Percentiles rank a stretch among this genome's conserved stretches.
Conservation (phyloP, 768 basidiomycete genomes). For the Austroboletus eburneus region DNA sequence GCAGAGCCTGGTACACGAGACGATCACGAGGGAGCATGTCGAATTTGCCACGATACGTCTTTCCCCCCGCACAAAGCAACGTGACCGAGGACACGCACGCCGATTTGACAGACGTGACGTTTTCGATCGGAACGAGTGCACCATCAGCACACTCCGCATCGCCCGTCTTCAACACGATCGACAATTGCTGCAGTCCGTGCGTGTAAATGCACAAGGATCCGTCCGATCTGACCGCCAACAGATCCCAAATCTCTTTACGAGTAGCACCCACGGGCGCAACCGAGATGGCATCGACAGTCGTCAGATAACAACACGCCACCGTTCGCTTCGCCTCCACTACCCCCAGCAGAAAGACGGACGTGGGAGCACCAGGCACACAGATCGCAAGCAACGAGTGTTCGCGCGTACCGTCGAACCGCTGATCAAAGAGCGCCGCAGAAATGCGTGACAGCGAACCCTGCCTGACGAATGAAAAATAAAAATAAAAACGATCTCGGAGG, state of each 20-base stretch:
- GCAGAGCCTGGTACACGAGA: conserved; percentile 57
- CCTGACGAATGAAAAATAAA: too few relatives aligned
- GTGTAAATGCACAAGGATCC: conserved; percentile 55
- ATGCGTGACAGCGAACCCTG: conserved; percentile 30
- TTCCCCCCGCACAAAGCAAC: conserved; percentile 50
- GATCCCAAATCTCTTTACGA: conserved; percentile 60
- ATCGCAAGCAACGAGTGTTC: conserved; percentile 53
- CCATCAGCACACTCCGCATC: conserved; percentile 4
- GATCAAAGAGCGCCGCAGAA: conserved; percentile 59
- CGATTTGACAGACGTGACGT: conserved; percentile 45
- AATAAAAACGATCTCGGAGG: conserved; percentile 1
- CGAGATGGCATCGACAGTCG: conserved; percentile 44
- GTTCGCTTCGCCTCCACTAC: conserved; percentile 37
- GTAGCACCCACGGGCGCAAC: conserved; percentile 59
- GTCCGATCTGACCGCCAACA: conserved; percentile 60
- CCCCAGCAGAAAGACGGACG: conserved; percentile 46
- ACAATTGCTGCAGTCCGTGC: conserved; percentile 50
- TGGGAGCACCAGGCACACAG: conserved; percentile 46
- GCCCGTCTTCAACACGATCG: conserved; percentile 30
- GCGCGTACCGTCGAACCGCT: conserved; percentile 53
- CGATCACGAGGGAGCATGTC: conserved; percentile 52
- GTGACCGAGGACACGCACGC: conserved; percentile 49
- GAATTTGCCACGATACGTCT: conserved; percentile 43
- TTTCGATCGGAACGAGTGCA: conserved; percentile 16
- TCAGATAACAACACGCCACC: conserved; percentile 38